phyloP scores from a whole-genome alignment of 2,329 filamentous ascomycete genomes.

The Helotiales sp. region DNA sequence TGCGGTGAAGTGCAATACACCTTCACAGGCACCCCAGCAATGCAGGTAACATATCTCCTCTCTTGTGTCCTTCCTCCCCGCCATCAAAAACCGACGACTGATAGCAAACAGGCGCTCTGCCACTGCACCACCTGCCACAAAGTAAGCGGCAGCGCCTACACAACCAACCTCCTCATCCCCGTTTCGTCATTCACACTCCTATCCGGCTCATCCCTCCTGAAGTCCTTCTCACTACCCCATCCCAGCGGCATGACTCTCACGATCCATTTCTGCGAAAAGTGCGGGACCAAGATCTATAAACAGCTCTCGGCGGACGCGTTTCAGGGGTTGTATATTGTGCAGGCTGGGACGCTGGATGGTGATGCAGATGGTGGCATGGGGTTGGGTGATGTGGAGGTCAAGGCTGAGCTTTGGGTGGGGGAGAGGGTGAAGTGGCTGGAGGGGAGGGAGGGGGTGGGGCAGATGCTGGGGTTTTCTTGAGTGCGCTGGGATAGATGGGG shows the following conservation, averaged over 20 bases:
- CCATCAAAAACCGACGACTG: not conserved
- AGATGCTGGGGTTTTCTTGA: slow-evolving; percentile 24
- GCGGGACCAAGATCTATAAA: slow-evolving; percentile 26
- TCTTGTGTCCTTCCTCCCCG: not conserved
- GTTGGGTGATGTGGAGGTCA: slow-evolving; percentile 16
- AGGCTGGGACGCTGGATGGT: slow-evolving; percentile 24
- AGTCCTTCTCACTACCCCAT: slow-evolving; percentile 13
- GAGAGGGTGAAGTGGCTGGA: slow-evolving; percentile 19
- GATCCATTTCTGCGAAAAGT: slow-evolving; percentile 20
- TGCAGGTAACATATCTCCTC: slow-evolving; percentile 11
- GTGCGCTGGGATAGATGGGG: too few species aligned
- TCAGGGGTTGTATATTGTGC: slow-evolving; percentile 17
- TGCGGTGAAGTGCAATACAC: slow-evolving; percentile 21
- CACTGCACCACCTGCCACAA: slow-evolving; percentile 29
- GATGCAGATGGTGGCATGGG: slow-evolving; percentile 1
- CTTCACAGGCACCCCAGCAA: slow-evolving; percentile 19
- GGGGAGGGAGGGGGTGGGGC: slow-evolving; percentile 1
- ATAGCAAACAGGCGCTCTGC: slow-evolving; percentile 19
- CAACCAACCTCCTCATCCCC: slow-evolving; percentile 24
- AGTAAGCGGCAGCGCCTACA: slow-evolving; percentile 20
- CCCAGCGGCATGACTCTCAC: slow-evolving; percentile 25
- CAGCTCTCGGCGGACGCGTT: slow-evolving; percentile 14
- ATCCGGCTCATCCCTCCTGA: slow-evolving; percentile 1
- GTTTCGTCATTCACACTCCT: slow-evolving; percentile 9
- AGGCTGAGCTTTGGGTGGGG: slow-evolving; percentile 24